These are phyloP conservation scores for Aethionema arabicum DNA, from an alignment of 345 rosid genomes.

Conservation along the genomic window DNA sequence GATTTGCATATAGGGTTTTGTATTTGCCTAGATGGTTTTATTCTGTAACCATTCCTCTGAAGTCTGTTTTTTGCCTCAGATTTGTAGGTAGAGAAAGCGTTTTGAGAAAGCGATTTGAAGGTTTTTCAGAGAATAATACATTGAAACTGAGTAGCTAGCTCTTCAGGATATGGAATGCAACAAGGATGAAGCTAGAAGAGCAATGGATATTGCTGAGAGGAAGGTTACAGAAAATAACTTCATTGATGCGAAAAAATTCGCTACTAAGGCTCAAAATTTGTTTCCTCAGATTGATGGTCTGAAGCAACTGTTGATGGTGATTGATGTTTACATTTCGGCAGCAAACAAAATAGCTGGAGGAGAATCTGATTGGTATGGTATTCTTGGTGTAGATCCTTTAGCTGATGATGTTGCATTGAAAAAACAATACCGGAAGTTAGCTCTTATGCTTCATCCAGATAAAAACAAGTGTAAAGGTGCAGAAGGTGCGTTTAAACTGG, in stretches of 20 bases:
- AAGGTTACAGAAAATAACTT: constrained; percentile 62
- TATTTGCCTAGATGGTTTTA: not conserved
- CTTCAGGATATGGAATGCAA: constrained; percentile 66
- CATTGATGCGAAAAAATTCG: constrained; percentile 59
- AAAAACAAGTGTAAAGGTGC: constrained; percentile 82
- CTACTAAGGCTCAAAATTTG: constrained; percentile 67
- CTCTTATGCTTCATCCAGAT: constrained; percentile 80
- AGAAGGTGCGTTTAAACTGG: constrained; percentile 79
- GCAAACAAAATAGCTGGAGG: constrained; percentile 53
- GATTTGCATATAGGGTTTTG: constrained; percentile 1
- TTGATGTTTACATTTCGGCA: constrained; percentile 62
- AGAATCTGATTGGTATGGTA: constrained; percentile 71
- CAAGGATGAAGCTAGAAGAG: constrained; percentile 74
- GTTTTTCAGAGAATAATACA: not conserved
- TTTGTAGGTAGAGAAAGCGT: constrained; percentile 1
- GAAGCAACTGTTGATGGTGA: constrained; percentile 51
- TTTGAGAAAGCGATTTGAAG: not conserved
- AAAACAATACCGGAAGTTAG: constrained; percentile 68
- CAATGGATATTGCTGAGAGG: constrained; percentile 75
- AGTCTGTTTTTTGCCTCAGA: not conserved
- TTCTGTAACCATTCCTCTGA: not conserved
- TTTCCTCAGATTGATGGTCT: constrained; percentile 72
- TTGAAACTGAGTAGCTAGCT: not conserved
- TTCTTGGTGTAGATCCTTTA: constrained; percentile 60
- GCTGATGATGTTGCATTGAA: constrained; percentile 62